These are phyloP conservation scores for Penicillium capsulatum DNA, from an alignment of 2,329 filamentous ascomycete species.

Conservation along the genomic window DNA sequence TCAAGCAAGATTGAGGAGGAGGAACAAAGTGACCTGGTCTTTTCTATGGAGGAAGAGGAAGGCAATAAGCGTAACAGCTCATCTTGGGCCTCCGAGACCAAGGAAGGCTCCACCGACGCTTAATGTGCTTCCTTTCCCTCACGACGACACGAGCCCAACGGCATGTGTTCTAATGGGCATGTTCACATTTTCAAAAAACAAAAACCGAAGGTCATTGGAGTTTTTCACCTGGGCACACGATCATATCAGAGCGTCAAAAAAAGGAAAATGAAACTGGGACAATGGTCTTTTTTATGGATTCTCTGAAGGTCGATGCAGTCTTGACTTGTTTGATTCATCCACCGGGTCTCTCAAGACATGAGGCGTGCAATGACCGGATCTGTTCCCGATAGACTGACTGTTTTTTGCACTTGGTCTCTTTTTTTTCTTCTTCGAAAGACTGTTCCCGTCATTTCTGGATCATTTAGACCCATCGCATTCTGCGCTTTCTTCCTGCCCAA, in stretches of 20 bases:
- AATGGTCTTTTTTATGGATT: too few species aligned
- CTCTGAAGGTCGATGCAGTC: too few species aligned
- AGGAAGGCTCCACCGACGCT: slow-evolving; percentile 29
- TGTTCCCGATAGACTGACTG: slow-evolving; percentile 18
- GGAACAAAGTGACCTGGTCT: slow-evolving; percentile 45
- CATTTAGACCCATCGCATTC: slow-evolving; percentile 18
- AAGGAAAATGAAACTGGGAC: slow-evolving; percentile 12
- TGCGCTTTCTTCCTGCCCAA: slow-evolving; percentile 6
- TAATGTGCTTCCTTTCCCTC: slow-evolving; percentile 16
- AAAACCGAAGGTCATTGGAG: slow-evolving; percentile 19
- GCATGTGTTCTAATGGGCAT: slow-evolving; percentile 7
- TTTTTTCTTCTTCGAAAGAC: not conserved
- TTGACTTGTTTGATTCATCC: not conserved
- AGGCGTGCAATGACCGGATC: slow-evolving; percentile 4
- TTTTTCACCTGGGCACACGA: slow-evolving; percentile 17
- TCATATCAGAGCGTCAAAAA: slow-evolving; percentile 18
- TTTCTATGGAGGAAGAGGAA: slow-evolving; percentile 51
- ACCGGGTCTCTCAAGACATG: not conserved
- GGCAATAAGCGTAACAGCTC: slow-evolving; percentile 41
- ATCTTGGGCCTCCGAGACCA: slow-evolving; percentile 33
- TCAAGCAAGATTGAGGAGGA: slow-evolving; percentile 48
- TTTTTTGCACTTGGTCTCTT: not conserved
- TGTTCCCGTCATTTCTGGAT: slow-evolving; percentile 7
- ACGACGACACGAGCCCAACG: slow-evolving; percentile 17
- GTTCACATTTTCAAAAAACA: slow-evolving; percentile 15